These are phyloP conservation scores for Globisporangium acanthophoron DNA, from an alignment of 352 stramenopile species.

Conservation along the genomic window DNA sequence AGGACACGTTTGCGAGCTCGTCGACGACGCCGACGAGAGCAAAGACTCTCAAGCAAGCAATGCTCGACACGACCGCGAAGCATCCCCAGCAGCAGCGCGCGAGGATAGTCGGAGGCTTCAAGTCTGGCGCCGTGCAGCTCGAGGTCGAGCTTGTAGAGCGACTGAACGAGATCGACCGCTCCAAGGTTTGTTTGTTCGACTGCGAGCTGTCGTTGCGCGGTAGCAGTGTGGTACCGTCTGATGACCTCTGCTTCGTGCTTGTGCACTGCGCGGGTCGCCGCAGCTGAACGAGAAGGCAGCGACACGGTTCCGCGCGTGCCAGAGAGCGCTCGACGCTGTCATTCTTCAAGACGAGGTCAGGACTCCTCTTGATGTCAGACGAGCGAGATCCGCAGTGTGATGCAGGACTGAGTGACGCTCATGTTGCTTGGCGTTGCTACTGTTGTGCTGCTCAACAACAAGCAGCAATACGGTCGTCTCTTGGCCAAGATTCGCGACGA, in stretches of 20 bases:
- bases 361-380: background rate
- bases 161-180: constrained; percentile 61
- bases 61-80: background rate
- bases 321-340: constrained; percentile 41
- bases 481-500: constrained; percentile 58
- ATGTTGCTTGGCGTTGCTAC: background rate
- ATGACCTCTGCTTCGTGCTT: background rate
- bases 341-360: constrained; percentile 57
- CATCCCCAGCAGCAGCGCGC: background rate
- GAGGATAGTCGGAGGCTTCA: constrained; percentile 28
- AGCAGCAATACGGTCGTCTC: constrained; percentile 44
- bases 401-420: background rate
- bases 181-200: constrained; percentile 29
- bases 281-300: constrained; percentile 55
- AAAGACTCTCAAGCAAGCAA: background rate
- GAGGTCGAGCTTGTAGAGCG: constrained; percentile 62
- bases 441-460: background rate
- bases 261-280: too few species aligned
- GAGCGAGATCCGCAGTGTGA: background rate
- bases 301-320: constrained; percentile 43
- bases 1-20: constrained; percentile 8
- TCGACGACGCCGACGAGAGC: constrained; percentile 1
- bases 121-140: constrained; percentile 40
- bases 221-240: background rate
- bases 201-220: background rate